These are phyloP conservation scores for Taphrina populina DNA, from an alignment of 1,139 yeast species.

Conservation along the genomic window DNA sequence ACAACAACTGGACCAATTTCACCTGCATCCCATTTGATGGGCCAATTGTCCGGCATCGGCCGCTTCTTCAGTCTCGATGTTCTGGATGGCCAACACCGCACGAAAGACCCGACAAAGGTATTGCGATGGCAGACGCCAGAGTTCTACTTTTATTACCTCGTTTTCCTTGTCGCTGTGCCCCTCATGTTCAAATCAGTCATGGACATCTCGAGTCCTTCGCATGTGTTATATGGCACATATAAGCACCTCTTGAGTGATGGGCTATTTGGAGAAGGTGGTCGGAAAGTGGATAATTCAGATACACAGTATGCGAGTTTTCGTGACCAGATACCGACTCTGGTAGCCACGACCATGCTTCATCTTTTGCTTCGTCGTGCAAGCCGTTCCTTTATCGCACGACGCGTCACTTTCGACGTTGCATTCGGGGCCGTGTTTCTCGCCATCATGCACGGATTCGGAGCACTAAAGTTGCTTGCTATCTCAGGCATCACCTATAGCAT, in stretches of 20 bases:
- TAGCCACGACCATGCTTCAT: slow-evolving; percentile 58
- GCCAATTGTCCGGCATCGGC: slow-evolving; percentile 2
- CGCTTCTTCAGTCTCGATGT: slow-evolving; percentile 23
- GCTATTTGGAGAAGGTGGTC: slow-evolving; percentile 46
- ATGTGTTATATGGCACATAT: slow-evolving; percentile 70
- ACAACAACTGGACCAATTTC: too few relatives aligned
- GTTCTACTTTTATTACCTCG: slow-evolving; percentile 30
- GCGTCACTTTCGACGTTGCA: slow-evolving; percentile 60
- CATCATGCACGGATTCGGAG: slow-evolving; percentile 77
- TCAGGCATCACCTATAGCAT: slow-evolving; percentile 57
- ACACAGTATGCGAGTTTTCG: slow-evolving; percentile 84
- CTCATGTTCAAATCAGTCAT: slow-evolving; percentile 31
- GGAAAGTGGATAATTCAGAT: slow-evolving; percentile 70
- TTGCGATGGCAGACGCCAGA: slow-evolving; percentile 34
- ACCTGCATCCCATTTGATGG: too few relatives aligned
- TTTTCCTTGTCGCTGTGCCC: slow-evolving; percentile 17
- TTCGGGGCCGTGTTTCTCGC: slow-evolving; percentile 71
- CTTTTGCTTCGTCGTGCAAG: slow-evolving; percentile 49
- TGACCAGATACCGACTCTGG: slow-evolving; percentile 66
- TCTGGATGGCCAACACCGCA: slow-evolving; percentile 27
- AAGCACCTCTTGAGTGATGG: slow-evolving; percentile 73
- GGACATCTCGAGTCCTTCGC: slow-evolving; percentile 41
- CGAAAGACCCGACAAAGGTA: slow-evolving; percentile 1
- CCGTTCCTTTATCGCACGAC: slow-evolving; percentile 44
- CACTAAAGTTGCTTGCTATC: slow-evolving; percentile 61